These are phyloP conservation scores for Whalleya microplaca DNA, from an alignment of 2,329 filamentous ascomycete genomes.

Conservation along the genomic window DNA sequence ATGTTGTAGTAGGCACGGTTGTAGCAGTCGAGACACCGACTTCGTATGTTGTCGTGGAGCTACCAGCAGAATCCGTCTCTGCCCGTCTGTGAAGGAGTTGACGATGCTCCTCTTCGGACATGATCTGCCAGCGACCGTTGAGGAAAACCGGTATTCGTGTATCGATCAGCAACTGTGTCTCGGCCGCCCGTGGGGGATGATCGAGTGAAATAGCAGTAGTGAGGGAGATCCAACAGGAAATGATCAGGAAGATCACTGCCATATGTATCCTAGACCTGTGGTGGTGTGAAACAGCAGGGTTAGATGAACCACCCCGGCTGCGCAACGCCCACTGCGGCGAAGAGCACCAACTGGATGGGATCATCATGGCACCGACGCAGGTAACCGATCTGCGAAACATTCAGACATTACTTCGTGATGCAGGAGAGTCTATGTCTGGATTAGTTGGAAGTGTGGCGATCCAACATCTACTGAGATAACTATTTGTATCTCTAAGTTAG, in stretches of 20 bases:
- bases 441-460: constrained; percentile 5
- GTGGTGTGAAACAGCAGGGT: constrained; percentile 32
- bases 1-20: constrained; percentile 29
- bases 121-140: constrained; percentile 42
- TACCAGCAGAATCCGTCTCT: constrained; percentile 17
- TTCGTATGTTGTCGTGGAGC: constrained; percentile 36
- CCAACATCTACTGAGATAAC: constrained; percentile 10
- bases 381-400: constrained; percentile 29
- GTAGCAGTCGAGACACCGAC: constrained; percentile 38
- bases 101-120: constrained; percentile 41
- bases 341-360: constrained; percentile 16
- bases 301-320: constrained; percentile 23
- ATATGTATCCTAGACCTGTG: constrained; percentile 28
- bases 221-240: constrained; percentile 34
- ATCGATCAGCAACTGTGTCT: constrained; percentile 42
- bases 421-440: constrained; percentile 16
- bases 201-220: constrained; percentile 32
- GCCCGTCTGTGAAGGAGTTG: constrained; percentile 29
- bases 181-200: constrained; percentile 30
- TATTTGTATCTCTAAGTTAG: neutral
- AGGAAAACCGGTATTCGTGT: constrained; percentile 39
- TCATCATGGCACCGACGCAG: constrained; percentile 28
- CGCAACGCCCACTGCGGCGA: constrained; percentile 20
- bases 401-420: constrained; percentile 29
- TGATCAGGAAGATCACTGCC: constrained; percentile 39